phyloP scores from a whole-genome alignment of 129 eudicot genomes.

The Centella asiatica region DNA sequence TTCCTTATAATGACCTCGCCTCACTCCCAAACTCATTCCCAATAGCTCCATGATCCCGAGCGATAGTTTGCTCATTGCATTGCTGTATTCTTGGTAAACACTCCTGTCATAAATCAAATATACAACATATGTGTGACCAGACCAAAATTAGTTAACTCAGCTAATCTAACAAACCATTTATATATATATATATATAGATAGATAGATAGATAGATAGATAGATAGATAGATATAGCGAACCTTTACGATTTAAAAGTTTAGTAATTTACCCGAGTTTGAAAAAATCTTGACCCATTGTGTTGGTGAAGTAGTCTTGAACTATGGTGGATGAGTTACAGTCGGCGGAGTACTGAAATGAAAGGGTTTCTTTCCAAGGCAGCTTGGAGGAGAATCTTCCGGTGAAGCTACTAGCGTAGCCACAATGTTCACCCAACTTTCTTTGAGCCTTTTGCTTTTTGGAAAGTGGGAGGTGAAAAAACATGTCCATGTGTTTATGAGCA shows the following conservation, averaged over 20 bases:
- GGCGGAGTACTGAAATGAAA: conserved; percentile 41
- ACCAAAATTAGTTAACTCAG: background rate
- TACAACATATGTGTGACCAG: background rate
- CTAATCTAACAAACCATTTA: background rate
- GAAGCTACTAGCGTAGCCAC: conserved; percentile 67
- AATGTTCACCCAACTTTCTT: conserved; percentile 58
- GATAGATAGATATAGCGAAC: no score
- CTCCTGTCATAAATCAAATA: conserved; percentile 35
- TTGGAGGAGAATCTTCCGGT: conserved; percentile 55
- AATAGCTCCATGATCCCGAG: conserved; percentile 63
- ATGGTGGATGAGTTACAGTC: conserved; percentile 29
- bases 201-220: background rate
- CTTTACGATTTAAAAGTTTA: background rate
- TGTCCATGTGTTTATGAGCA: conserved; percentile 42
- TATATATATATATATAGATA: background rate
- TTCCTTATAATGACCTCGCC: conserved; percentile 35
- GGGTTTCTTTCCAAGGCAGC: conserved; percentile 73
- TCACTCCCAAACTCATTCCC: conserved; percentile 57
- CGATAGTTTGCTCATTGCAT: conserved; percentile 55
- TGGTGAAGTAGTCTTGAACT: conserved; percentile 43
- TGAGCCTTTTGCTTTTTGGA: conserved; percentile 42
- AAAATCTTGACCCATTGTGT: conserved; percentile 42
- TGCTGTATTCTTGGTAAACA: conserved; percentile 51
- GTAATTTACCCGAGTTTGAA: conserved; percentile 37
- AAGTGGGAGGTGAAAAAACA: conserved; percentile 46